Evolutionary conservation across 306 rosid genomes (phyloP), one percentile per base, ranked within the genome.

Genomic region (Vachellia collinsii): DNA sequence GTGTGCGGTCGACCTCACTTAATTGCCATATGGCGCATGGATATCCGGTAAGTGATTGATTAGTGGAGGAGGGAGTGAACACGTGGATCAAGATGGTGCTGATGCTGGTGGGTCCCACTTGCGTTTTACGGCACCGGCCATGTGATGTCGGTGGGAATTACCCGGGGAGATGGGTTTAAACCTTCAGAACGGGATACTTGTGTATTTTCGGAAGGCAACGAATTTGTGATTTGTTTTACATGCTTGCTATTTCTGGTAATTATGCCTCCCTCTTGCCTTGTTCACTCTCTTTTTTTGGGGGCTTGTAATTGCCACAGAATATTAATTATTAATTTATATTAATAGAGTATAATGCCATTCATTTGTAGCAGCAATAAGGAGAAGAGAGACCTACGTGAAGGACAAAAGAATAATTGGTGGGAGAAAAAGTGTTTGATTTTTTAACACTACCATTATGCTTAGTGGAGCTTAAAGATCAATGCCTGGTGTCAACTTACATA

Each of bases 201-300:
- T 47, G 13, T 46, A 44, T 71, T 47, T 71, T 13, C 17, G 22
- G 43, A 14, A 71, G 11, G 61, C 75, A 46, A 25, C 75, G 41
- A 71, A 47, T 71, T 4, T 71, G 58, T 37, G 38, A 20, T 41
- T 41, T 41, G 50, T 41, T 68, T 41, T 68, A 12, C 46, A 8
- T 44, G 75, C 39, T 42, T 37, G 11, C 51, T 47, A 8, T 38
- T 70, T 97, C 98, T 0, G 91, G 86, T 48, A n/a, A 70, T 11
- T 70, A 43, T 10, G 36, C 73, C 50, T 68, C 17, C 74, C 2
- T 11, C n/a, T 11, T 20, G 12, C 54, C 8, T 43, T 20, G 44
- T 23, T 70, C 20, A 19, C 39, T 22, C 20, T 37, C 7, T 3
- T 65, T 65, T 29, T 65, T 3, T 51, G 3, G 0, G 3, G 72